Evolutionary conservation across 805 yeast species (phyloP).

Genomic region (Kodamaea lidongshanica): DNA sequence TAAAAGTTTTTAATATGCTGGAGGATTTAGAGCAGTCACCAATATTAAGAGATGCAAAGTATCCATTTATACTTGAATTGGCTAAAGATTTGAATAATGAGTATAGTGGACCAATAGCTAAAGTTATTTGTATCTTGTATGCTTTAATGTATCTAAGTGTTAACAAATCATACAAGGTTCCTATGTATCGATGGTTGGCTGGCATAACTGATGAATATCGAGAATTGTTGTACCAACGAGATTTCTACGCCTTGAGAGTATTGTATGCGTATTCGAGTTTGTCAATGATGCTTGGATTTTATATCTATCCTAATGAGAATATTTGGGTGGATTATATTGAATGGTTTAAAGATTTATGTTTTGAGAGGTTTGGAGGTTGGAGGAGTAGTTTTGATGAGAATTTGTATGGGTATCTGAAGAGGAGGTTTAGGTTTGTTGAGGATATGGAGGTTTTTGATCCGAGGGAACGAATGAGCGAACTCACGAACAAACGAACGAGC

Average conservation of each 20-base stretch:
- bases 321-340: conserved; percentile 24
- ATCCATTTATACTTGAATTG: background rate
- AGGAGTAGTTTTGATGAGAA: conserved; percentile 10
- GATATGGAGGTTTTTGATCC: conserved; percentile 5
- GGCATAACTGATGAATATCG: conserved; percentile 13
- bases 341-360: conserved; percentile 16
- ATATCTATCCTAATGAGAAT: conserved; percentile 16
- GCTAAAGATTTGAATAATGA: background rate
- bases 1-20: conserved; percentile 1
- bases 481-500: no score
- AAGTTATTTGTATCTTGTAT: conserved; percentile 11
- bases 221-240: conserved; percentile 15
- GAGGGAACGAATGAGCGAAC: no score
- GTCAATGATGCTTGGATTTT: conserved; percentile 17
- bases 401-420: conserved; percentile 6
- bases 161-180: conserved; percentile 22
- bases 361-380: conserved; percentile 11
- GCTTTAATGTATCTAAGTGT: conserved; percentile 11
- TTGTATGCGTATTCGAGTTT: conserved; percentile 18
- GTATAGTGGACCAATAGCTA: conserved; percentile 5
- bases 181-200: conserved; percentile 25
- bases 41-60: background rate
- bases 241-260: conserved; percentile 22
- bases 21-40: background rate
- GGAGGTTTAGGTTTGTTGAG: conserved; percentile 3